Evolutionary conservation across 495 filamentous ascomycete genomes (phyloP), one percentile per base, ranked within the genome.

Genomic region (Penicillium lagena): DNA sequence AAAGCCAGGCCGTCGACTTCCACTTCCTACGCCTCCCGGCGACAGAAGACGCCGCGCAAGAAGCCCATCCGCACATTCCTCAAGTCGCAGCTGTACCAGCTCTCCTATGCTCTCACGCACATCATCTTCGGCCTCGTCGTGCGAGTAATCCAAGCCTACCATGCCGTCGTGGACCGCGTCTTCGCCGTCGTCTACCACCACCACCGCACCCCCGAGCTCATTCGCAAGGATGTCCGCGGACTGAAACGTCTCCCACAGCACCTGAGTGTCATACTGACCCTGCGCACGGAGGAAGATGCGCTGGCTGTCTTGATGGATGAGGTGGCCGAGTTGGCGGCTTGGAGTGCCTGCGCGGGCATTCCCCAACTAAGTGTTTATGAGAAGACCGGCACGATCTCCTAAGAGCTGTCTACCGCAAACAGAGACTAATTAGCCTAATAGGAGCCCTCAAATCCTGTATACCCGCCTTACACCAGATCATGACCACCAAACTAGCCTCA

Each of bases 201-300:
- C 63, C 90, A 97, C 64, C 82, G 86, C 36, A 91, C 90, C 1
- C 93, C 93, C 12, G 87, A 95, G 67, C 73, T 95, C 46, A 94
- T 99, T 51, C 77, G 80, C 52, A 79, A 83, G 47, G 93, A 98
- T 71, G 86, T 96, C n/a, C 83, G 78, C 53, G 74, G 69, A 2
- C 70, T 91, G 43, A 75, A 67, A 33, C 73, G 82, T 45, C 52
- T 96, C 37, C 93, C 93, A 3, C 72, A 84, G 42, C 94, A 97
- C 61, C 57, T 99, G 14, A 95, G 89, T 59, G 83, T 96, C 7
- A 82, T 97, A 45, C 63, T 99, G 48, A 84, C 81, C 7, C 60
- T 87, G 43, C 81, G 90, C 38, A 80, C 82, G 48, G 80, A 85
- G 17, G 81, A 85, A 9, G 79, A 81, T 37, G 79, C 83, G 17